Conservation (phyloP, 1,284 basidiomycete genomes). For the Gymnopus androsaceus region DNA sequence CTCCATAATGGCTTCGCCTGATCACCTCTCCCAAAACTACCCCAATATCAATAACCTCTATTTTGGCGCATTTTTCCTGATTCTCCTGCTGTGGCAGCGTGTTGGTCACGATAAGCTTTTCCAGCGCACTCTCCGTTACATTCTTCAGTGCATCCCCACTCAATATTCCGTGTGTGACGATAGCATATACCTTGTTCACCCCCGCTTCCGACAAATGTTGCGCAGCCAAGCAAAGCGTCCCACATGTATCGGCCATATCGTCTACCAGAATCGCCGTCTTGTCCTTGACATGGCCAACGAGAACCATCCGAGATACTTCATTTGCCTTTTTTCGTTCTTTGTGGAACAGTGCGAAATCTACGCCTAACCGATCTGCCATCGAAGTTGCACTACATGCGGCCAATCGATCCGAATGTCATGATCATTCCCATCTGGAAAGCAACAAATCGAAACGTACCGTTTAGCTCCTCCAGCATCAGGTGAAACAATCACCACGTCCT, state of each 20-base stretch:
- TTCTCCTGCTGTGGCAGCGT: slow-evolving; percentile 92
- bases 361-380: slow-evolving; percentile 94
- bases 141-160: slow-evolving; percentile 83
- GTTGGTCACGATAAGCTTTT: slow-evolving; percentile 98
- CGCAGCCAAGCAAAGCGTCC: slow-evolving; percentile 93
- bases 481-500: slow-evolving; percentile 94
- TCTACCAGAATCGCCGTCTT: slow-evolving; percentile 98
- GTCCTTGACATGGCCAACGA: slow-evolving; percentile 92
- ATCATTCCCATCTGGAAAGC: background rate
- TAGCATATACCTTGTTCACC: slow-evolving; percentile 69
- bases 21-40: slow-evolving; percentile 97
- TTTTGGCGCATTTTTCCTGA: slow-evolving; percentile 75
- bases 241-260: slow-evolving; percentile 99
- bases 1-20: slow-evolving; percentile 85
- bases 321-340: slow-evolving; percentile 99
- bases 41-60: slow-evolving; percentile 96
- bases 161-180: slow-evolving; percentile 98
- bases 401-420: background rate
- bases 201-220: slow-evolving; percentile 90
- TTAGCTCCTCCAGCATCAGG: slow-evolving; percentile 99
- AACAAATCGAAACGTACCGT: slow-evolving; percentile 54
- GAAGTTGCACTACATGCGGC: slow-evolving; percentile 80
- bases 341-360: slow-evolving; percentile 99
- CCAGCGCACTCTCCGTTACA: slow-evolving; percentile 76
- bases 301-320: slow-evolving; percentile 98